These are phyloP conservation scores for Podaxis pistillaris DNA, from an alignment of 768 basidiomycete genomes.

Conservation along the genomic window DNA sequence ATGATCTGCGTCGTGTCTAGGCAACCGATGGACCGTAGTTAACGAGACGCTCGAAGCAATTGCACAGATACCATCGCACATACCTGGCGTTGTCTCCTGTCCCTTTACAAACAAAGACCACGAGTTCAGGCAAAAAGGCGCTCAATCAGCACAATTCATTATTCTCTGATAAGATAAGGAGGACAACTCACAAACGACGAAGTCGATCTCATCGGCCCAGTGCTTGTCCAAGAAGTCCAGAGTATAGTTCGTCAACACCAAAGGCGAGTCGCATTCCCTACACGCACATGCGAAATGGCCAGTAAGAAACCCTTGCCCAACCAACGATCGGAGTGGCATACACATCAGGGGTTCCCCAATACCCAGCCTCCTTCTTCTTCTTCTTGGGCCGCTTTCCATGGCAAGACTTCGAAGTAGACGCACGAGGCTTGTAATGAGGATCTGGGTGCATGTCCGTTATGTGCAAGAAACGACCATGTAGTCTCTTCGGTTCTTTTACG, in stretches of 20 bases:
- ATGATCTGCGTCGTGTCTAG: slow-evolving; percentile 83
- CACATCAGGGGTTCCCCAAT: slow-evolving; percentile 70
- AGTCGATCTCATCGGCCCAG: slow-evolving; percentile 85
- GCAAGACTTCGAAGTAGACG: slow-evolving; percentile 62
- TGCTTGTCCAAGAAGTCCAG: slow-evolving; percentile 76
- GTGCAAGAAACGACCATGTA: slow-evolving; percentile 75
- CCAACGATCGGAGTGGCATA: slow-evolving; percentile 31
- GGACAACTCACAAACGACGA: slow-evolving; percentile 70
- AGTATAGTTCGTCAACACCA: slow-evolving; percentile 76
- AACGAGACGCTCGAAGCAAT: not conserved
- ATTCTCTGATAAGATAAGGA: slow-evolving; percentile 8
- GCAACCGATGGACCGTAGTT: not conserved
- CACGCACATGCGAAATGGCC: not conserved
- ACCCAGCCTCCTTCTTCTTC: slow-evolving; percentile 50
- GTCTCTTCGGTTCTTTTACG: slow-evolving; percentile 40
- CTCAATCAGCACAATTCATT: not conserved
- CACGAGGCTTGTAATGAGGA: slow-evolving; percentile 52
- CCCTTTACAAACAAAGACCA: slow-evolving; percentile 39
- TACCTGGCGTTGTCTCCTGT: slow-evolving; percentile 77
- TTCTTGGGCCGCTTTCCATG: slow-evolving; percentile 63
- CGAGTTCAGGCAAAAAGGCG: slow-evolving; percentile 1
- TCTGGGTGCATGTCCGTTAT: slow-evolving; percentile 88
- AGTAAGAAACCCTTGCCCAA: not conserved
- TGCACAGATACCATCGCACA: not conserved
- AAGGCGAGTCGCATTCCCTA: slow-evolving; percentile 82